Evolutionary conservation across 148 eudicot genomes (phyloP).

Genomic region (Diospyros lotus): DNA sequence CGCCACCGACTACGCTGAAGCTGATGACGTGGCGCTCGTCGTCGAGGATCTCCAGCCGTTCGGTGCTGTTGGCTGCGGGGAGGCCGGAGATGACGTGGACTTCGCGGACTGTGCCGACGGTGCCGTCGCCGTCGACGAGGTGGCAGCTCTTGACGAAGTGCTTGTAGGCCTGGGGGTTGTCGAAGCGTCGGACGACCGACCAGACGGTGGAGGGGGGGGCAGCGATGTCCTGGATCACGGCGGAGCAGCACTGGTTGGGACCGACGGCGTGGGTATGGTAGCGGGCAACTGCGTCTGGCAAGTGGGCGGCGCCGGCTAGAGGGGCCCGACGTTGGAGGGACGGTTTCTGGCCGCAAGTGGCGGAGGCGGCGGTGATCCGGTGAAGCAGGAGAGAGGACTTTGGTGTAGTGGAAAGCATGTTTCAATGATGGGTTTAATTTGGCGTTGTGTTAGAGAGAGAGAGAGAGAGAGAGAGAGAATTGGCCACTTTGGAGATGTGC

Average conservation of each 20-base stretch:
- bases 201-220: slow-evolving; percentile 59
- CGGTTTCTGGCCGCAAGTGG: slow-evolving; percentile 13
- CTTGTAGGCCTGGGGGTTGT: slow-evolving; percentile 71
- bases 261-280: slow-evolving; percentile 53
- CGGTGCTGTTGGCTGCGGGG: slow-evolving; percentile 66
- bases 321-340: slow-evolving; percentile 7
- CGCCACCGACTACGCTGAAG: slow-evolving; percentile 72
- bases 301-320: slow-evolving; percentile 13
- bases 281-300: slow-evolving; percentile 44
- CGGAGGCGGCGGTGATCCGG: not conserved
- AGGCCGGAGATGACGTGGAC: slow-evolving; percentile 66
- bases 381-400: slow-evolving; percentile 1
- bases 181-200: slow-evolving; percentile 82
- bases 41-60: slow-evolving; percentile 68
- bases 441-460: not conserved
- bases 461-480: not conserved
- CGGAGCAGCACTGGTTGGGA: slow-evolving; percentile 63
- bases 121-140: slow-evolving; percentile 53
- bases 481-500: not conserved
- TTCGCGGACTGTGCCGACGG: slow-evolving; percentile 65
- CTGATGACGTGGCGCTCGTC: slow-evolving; percentile 66
- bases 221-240: slow-evolving; percentile 55
- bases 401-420: not conserved
- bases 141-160: slow-evolving; percentile 80
- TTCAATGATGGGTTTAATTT: not conserved